These are phyloP conservation scores for Cymodocea nodosa DNA, from an alignment of 116 monocot genomes.

Conservation along the genomic window DNA sequence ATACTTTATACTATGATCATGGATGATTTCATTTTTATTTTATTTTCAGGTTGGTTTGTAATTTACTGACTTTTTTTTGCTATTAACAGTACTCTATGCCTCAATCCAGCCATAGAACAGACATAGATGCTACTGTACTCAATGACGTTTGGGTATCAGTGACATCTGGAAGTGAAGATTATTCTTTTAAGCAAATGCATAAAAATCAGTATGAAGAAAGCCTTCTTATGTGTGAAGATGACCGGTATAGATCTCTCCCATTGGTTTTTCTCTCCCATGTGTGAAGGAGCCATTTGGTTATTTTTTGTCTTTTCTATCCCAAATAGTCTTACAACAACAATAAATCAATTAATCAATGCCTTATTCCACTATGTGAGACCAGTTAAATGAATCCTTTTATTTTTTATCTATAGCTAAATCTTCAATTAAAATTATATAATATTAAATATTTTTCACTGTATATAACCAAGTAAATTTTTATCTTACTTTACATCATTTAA, in stretches of 20 bases:
- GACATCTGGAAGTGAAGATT: slow-evolving; percentile 96
- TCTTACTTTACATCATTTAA: no score
- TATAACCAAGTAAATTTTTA: no score
- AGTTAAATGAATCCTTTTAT: no score
- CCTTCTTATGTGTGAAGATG: slow-evolving; percentile 95
- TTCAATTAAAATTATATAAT: no score
- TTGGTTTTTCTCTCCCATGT: neutral
- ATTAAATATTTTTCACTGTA: no score
- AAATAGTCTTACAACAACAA: no score
- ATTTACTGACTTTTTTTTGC: slow-evolving; percentile 1
- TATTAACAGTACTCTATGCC: slow-evolving; percentile 51
- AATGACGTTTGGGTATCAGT: slow-evolving; percentile 94
- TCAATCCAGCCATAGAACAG: slow-evolving; percentile 62
- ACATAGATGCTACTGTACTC: slow-evolving; percentile 48
- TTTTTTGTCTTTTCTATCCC: no score
- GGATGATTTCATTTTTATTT: neutral
- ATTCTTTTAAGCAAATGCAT: slow-evolving; percentile 95
- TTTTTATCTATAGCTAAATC: no score
- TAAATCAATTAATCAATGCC: no score
- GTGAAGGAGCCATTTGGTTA: no score
- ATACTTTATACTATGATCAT: slow-evolving; percentile 1
- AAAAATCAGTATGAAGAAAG: slow-evolving; percentile 97
- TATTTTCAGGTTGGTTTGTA: neutral
- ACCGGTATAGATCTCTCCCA: slow-evolving; percentile 26
- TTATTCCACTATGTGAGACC: no score